Conservation (phyloP, 2,329 filamentous ascomycete species). For the Exophiala spinifera region DNA sequence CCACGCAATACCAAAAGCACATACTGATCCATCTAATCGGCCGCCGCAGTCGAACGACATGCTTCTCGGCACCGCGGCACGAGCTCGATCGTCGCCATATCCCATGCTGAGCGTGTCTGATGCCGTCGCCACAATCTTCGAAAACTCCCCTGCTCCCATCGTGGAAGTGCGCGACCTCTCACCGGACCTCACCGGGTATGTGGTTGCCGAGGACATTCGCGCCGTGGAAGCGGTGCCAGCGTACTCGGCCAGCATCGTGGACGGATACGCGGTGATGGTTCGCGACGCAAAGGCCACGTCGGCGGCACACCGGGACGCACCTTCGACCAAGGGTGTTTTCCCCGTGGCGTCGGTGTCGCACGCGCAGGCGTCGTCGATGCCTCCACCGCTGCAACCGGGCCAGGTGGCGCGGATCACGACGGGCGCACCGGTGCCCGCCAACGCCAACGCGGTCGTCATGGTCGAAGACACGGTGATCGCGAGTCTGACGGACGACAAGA, state of each 20-base stretch:
- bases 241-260: conserved; percentile 92
- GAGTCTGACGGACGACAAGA: conserved; percentile 61
- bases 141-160: conserved; percentile 66
- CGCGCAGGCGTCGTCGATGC: conserved; percentile 68
- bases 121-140: conserved; percentile 68
- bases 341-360: conserved; percentile 85
- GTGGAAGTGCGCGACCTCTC: conserved; percentile 61
- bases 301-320: conserved; percentile 34
- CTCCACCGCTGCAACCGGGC: conserved; percentile 62
- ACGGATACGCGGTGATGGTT: conserved; percentile 85
- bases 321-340: conserved; percentile 68
- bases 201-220: conserved; percentile 78
- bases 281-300: conserved; percentile 32
- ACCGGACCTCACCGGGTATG: conserved; percentile 63
- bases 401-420: conserved; percentile 90
- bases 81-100: conserved; percentile 83
- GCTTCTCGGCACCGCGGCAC: conserved; percentile 58
- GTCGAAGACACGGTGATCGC: conserved; percentile 86
- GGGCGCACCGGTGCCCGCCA: conserved; percentile 82
- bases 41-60: conserved; percentile 59
- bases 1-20: conserved; percentile 63
- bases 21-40: conserved; percentile 62
- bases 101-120: conserved; percentile 86
- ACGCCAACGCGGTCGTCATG: conserved; percentile 91
- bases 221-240: conserved; percentile 84